Conservation (phyloP, 139 green algal species). For the Desmodesmus armatus region DNA sequence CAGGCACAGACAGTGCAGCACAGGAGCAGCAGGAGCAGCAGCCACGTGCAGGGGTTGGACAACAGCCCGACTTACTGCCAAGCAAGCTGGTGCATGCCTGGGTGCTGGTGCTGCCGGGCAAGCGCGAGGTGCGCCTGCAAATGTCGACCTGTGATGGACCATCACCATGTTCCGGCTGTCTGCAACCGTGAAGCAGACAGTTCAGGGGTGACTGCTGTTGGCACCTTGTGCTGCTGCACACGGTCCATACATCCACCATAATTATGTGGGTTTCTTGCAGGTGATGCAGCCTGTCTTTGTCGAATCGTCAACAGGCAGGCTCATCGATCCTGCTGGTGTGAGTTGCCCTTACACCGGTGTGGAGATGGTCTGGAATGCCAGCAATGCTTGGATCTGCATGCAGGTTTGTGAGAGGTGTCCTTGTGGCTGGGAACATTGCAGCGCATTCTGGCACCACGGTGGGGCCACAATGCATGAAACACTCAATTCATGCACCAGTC, state of each 20-base stretch:
- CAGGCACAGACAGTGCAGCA: not conserved
- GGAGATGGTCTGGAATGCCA: constrained; percentile 80
- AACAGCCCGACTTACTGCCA: constrained; percentile 38
- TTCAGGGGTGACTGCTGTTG: not conserved
- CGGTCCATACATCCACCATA: not conserved
- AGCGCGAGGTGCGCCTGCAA: constrained; percentile 75
- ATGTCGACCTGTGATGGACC: too few relatives aligned
- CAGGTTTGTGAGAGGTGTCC: constrained; percentile 44
- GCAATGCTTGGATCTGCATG: constrained; percentile 84
- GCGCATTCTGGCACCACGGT: too few relatives aligned
- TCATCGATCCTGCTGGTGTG: not conserved
- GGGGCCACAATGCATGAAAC: too few relatives aligned
- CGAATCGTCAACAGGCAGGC: constrained; percentile 74
- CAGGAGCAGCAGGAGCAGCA: not conserved
- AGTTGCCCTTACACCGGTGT: constrained; percentile 80
- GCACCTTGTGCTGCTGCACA: not conserved
- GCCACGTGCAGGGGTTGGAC: not conserved
- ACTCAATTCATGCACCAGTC: too few relatives aligned
- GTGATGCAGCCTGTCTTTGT: constrained; percentile 67
- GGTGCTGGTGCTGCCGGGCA: constrained; percentile 82
- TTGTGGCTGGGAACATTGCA: too few relatives aligned
- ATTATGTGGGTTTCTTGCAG: not conserved
- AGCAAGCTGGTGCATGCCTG: constrained; percentile 80
- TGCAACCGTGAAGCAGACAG: too few relatives aligned
- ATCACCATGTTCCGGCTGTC: too few relatives aligned